A percentile compares a stretch with the other conserved stretches of the same genome.
These are phyloP conservation scores for Blumeria hordei DNA, from an alignment of 2,329 filamentous ascomycete species.

Conservation along the genomic window DNA sequence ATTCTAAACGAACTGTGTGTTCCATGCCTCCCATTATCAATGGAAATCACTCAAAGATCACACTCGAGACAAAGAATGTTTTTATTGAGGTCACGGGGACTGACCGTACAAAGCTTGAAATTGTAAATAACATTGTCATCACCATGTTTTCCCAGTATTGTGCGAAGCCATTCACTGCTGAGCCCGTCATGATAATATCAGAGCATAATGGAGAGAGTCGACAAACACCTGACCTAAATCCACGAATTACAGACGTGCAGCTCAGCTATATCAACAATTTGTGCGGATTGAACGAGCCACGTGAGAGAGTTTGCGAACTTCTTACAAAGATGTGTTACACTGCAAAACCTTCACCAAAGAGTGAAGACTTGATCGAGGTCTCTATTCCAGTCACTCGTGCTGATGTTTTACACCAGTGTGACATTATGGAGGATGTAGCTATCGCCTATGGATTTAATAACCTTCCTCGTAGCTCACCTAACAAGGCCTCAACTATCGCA, in stretches of 20 bases:
- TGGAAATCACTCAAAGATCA: conserved; percentile 90
- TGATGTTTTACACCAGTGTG: conserved; percentile 86
- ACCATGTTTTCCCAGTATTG: conserved; percentile 94
- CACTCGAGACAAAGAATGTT: conserved; percentile 69
- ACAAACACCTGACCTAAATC: conserved; percentile 56
- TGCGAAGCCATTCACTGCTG: conserved; percentile 69
- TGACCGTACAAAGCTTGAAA: conserved; percentile 86
- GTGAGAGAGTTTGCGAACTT: conserved; percentile 52
- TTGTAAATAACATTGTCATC: conserved; percentile 86
- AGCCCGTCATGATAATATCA: conserved; percentile 80
- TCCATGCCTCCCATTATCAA: conserved; percentile 97
- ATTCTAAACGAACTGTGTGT: conserved; percentile 66
- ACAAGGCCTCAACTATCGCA: conserved; percentile 65
- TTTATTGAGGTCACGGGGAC: conserved; percentile 95
- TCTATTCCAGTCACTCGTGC: conserved; percentile 72
- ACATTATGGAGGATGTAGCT: conserved; percentile 96
- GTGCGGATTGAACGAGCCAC: conserved; percentile 55
- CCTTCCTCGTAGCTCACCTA: conserved; percentile 66
- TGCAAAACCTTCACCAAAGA: conserved; percentile 48
- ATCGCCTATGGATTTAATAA: conserved; percentile 97
- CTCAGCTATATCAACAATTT: conserved; percentile 86
- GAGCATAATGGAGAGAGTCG: conserved; percentile 71
- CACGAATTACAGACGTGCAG: conserved; percentile 56
- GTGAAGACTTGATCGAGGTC: conserved; percentile 52
- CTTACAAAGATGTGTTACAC: conserved; percentile 73